Evolutionary conservation across 169 alveolate genomes (phyloP).

Genomic region (Plasmodium sp.): DNA sequence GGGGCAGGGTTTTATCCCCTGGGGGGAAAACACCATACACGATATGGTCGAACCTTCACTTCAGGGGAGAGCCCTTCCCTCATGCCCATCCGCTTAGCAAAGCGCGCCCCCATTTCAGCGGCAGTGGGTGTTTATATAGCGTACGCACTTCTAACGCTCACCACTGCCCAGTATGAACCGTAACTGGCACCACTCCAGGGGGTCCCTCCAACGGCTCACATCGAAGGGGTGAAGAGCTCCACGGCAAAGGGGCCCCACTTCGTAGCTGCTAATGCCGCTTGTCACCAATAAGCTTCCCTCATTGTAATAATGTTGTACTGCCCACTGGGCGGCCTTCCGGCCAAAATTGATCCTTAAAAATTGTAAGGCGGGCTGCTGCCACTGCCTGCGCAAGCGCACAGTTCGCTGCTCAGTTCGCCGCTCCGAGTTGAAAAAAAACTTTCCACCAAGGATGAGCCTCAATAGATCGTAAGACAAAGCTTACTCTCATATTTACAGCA

Average conservation of each 20-base stretch:
- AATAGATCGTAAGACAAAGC: constrained; percentile 34
- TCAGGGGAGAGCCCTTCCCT: neutral
- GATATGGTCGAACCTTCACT: neutral
- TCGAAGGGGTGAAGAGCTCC: neutral
- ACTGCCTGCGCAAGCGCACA: neutral
- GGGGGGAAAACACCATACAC: neutral
- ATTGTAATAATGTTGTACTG: too few relatives aligned
- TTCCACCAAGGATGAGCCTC: constrained; percentile 52
- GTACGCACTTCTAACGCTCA: neutral
- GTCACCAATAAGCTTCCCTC: too few relatives aligned
- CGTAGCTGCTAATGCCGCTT: neutral
- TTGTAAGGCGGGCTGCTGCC: neutral
- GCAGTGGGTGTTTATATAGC: neutral
- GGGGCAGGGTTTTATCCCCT: neutral
- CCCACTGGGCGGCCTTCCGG: neutral
- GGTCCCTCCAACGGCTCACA: neutral
- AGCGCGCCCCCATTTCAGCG: neutral
- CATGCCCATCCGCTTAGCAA: too few relatives aligned
- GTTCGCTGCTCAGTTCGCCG: neutral
- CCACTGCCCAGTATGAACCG: neutral
- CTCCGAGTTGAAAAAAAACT: neutral
- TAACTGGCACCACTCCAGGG: too few relatives aligned
- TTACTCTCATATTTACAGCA: constrained; percentile 56
- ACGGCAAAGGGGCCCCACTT: neutral
- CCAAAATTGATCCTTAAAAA: neutral